Evolutionary conservation across 140 eudicot genomes (phyloP), one percentile per base, ranked within the genome.

Genomic region (Flaveria floridana): DNA sequence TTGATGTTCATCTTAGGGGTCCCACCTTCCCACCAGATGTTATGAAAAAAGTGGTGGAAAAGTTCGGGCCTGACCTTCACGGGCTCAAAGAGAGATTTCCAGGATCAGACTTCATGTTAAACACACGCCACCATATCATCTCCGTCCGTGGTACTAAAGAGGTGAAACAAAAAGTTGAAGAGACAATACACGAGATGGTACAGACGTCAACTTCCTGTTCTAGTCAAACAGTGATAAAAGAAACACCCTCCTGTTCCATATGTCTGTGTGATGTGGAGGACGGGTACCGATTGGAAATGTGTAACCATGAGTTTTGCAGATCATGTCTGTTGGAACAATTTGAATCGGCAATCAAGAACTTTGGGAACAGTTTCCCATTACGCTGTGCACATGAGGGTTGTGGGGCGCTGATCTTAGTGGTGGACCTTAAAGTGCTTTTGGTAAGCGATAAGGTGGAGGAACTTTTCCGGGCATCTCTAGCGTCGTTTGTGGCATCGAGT

Each of bases 221-320:
- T 6, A 26, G 68, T 72, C 70, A 71, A 14, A 48, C 50, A 12
- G 67, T 30, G 46, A 83, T 69, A 2, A 34, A 34, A 34, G 41
- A 34, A 34, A 23, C 71, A 48, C 44, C 81, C 26, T 2, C 28
- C 2, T 94, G 99, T 77, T 92, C 99, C 4, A 83, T 94, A 74
- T 94, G 99, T 78, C 77, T 94, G 39, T 91, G 99, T 59, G 99
- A 91, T 30, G 85, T 88, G 30, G 99, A 94, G 72, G 96, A 94
- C n/a, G 75, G 78, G 50, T 84, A 84, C 78, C 61, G 58, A 15
- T 82, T 94, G 16, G 99, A 94, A 78, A 72, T 52, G 15, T 94
- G 99, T 59, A 64, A 70, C 20, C 99, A 94, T 12, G 79, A 83
- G 76, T 91, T 88, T 74, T 94, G 99, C 72, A 68, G 92, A 53